Conservation (phyloP, 441 rosid genomes). For the Populus hybrid region DNA sequence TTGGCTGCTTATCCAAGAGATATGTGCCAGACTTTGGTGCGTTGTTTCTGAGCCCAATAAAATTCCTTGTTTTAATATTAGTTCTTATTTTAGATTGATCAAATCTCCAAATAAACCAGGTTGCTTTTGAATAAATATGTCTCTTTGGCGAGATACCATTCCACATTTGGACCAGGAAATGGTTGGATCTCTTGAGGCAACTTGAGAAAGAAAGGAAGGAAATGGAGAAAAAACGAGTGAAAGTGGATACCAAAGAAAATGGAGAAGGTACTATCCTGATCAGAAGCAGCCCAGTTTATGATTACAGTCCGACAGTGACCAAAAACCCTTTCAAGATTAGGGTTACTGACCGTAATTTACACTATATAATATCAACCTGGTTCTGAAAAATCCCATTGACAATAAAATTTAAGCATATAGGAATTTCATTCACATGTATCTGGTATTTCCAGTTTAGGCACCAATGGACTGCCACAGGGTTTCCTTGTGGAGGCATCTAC, state of each 20-base stretch:
- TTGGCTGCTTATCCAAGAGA: conserved; percentile 95
- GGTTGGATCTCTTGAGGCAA: conserved; percentile 88
- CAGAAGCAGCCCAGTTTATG: conserved; percentile 16
- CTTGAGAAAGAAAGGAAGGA: conserved; percentile 87
- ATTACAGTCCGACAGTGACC: conserved; percentile 15
- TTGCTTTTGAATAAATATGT: conserved; percentile 1
- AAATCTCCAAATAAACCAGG: conserved; percentile 6
- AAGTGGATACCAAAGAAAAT: conserved; percentile 52
- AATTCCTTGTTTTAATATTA: too few relatives aligned
- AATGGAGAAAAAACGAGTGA: conserved; percentile 54
- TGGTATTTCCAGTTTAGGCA: conserved; percentile 77
- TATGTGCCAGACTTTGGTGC: conserved; percentile 86
- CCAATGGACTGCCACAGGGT: conserved; percentile 94
- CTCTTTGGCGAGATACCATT: conserved; percentile 76
- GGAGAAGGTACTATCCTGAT: conserved; percentile 43
- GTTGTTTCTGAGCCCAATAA: conserved; percentile 2
- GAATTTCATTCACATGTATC: conserved; percentile 76
- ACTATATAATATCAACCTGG: conserved; percentile 22
- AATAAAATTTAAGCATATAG: conserved; percentile 63
- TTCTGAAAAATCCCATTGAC: conserved; percentile 53
- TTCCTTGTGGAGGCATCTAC: conserved; percentile 67
- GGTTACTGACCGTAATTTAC: neutral
- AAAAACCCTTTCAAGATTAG: neutral
- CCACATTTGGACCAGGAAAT: conserved; percentile 93
- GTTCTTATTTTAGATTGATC: neutral